These are phyloP conservation scores for Didymella arachidicola DNA, from an alignment of 2,329 filamentous ascomycete genomes.

Conservation along the genomic window DNA sequence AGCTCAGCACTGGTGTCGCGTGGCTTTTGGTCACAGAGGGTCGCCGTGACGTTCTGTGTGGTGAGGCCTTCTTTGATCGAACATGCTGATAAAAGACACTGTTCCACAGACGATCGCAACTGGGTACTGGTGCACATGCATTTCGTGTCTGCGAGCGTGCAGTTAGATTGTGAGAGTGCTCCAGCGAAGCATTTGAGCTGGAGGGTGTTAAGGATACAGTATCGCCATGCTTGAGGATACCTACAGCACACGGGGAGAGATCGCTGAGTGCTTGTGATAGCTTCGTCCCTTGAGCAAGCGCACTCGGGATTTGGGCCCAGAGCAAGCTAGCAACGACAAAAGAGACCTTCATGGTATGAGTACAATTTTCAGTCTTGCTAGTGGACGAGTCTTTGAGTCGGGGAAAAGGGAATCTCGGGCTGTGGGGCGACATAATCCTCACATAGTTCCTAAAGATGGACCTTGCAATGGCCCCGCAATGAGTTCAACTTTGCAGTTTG, in stretches of 20 bases:
- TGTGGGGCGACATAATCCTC: neutral
- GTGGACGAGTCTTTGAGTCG: neutral
- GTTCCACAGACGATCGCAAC: neutral
- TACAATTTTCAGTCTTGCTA: neutral
- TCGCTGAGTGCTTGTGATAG: neutral
- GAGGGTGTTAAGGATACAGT: neutral
- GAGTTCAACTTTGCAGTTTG: neutral
- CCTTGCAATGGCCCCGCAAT: neutral
- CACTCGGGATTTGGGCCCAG: neutral
- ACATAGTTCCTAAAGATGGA: neutral
- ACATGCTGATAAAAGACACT: constrained; percentile 11
- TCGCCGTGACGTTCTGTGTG: neutral
- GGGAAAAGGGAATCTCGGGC: neutral
- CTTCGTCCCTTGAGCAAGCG: neutral
- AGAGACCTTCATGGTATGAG: neutral
- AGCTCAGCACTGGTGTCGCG: neutral
- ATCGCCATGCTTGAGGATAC: neutral
- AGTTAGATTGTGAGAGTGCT: neutral
- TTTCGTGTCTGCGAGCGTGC: neutral
- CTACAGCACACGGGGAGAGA: neutral
- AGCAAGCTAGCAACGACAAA: neutral
- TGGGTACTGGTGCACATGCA: constrained; percentile 2
- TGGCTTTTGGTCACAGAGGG: neutral
- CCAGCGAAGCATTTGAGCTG: neutral
- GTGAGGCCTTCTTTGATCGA: constrained; percentile 10